Evolutionary conservation across 208 protist genomes (phyloP), one percentile per base, ranked within the genome.

Genomic region (Leishmania mexicana): DNA sequence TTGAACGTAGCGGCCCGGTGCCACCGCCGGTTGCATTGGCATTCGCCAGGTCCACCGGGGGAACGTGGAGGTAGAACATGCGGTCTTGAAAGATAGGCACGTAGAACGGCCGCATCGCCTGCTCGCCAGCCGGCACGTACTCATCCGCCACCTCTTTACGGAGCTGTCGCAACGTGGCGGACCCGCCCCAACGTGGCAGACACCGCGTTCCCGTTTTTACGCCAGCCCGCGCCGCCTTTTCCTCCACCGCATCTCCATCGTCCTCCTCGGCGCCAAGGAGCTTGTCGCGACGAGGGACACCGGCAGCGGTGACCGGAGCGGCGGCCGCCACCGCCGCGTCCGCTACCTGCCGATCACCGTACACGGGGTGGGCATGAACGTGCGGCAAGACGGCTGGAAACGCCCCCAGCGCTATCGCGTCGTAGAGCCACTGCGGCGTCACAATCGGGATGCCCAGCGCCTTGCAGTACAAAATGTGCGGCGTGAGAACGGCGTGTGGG

Each of bases 401-500:
- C 17, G 64, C 81, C n/a, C 89, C 90, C 15, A 93, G 60, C 7
- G 76, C 54, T 70, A 96, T 87, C 28, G 93, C 89, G 77, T 96
- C 93, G 72, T 92, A 80, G 6, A 96, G 68, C 93, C 93, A 96
- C 84, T 93, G 91, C 47, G 89, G 87, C 31, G 85, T 89, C 17
- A 96, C 76, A 49, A 95, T 88, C 7, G 83, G 85, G 74, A 94
- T 90, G 15, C 93, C 93, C 0, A 92, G 83, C 53, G 91, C 91
- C 57, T 89, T 92, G 54, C 84, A 88, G 62, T 90, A 83, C 19
- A 96, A 75, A 24, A 95, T 53, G 4, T 83, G 77, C 13, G 88
- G 86, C 17, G 91, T 93, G 28, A 96, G 79, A 11, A 88, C 85
- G 49, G 79, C 85, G 54, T 71, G 51, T 17, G 42, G 67, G 67